phyloP scores from a whole-genome alignment of 306 rosid species.

The Bauhinia variegata region DNA sequence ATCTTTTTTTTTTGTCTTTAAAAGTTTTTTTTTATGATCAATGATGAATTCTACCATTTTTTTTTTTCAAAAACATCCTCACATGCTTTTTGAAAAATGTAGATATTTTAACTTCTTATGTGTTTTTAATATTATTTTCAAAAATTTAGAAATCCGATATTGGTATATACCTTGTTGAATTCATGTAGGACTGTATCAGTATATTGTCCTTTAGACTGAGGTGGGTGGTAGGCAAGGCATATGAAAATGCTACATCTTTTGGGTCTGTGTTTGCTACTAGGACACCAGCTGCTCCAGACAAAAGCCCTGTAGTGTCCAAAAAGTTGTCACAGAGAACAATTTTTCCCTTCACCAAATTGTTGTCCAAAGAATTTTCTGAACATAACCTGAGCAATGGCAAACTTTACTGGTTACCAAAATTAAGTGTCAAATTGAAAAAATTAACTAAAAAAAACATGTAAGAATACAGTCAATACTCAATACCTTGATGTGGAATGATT shows the following conservation, averaged over 20 bases:
- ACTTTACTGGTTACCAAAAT: too few relatives aligned
- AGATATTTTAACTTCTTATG: too few relatives aligned
- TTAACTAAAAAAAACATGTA: too few relatives aligned
- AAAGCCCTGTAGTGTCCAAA: fast-evolving
- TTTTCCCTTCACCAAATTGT: constrained; percentile 36
- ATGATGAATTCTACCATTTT: too few relatives aligned
- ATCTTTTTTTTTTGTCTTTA: too few relatives aligned
- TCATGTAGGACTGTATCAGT: constrained; percentile 32
- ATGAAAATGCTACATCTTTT: neutral
- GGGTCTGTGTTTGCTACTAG: neutral
- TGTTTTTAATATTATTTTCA: too few relatives aligned
- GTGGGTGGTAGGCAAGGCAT: constrained; percentile 36
- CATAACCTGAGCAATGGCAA: constrained; percentile 28
- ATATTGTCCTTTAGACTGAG: neutral
- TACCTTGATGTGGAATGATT: constrained; percentile 27
- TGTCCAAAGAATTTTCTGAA: neutral
- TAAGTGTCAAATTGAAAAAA: too few relatives aligned
- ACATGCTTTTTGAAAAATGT: too few relatives aligned
- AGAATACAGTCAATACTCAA: too few relatives aligned
- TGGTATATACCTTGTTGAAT: constrained; percentile 19
- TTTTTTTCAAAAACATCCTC: too few relatives aligned
- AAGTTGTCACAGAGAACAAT: constrained; percentile 42
- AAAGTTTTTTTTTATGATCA: too few relatives aligned
- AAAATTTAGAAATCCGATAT: too few relatives aligned
- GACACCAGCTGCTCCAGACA: constrained; percentile 32